These are phyloP conservation scores for Linnemannia schmuckeri DNA, from an alignment of 192 early-diverging fungal genomes.

Conservation along the genomic window DNA sequence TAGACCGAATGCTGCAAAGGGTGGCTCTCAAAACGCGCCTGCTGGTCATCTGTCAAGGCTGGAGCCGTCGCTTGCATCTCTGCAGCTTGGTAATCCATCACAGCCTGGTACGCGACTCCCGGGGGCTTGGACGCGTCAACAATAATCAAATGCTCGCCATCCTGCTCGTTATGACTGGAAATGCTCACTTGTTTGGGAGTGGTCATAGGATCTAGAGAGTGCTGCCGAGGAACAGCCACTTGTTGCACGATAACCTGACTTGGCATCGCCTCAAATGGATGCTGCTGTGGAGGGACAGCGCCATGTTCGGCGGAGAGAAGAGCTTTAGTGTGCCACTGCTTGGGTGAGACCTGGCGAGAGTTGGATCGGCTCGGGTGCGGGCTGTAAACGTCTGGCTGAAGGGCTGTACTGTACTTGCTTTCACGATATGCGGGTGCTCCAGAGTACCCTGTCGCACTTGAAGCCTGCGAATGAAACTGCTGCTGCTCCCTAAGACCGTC, in stretches of 20 bases:
- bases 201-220: too few species aligned
- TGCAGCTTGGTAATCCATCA: background rate
- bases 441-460: background rate
- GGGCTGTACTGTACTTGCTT: background rate
- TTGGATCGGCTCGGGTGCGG: constrained; percentile 11
- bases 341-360: constrained; percentile 8
- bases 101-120: background rate
- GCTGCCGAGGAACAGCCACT: background rate
- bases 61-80: background rate
- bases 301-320: background rate
- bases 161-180: background rate
- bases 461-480: background rate
- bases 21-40: background rate
- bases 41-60: background rate
- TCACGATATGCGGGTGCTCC: background rate
- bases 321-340: constrained; percentile 3
- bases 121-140: background rate
- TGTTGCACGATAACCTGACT: background rate
- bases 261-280: background rate
- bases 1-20: background rate
- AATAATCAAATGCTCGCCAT: background rate
- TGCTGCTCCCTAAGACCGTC: background rate
- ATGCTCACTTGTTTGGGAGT: background rate
- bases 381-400: background rate
- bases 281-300: background rate